phyloP scores from a whole-genome alignment of 2,329 filamentous ascomycete species.

The Paraphoma sp. region DNA sequence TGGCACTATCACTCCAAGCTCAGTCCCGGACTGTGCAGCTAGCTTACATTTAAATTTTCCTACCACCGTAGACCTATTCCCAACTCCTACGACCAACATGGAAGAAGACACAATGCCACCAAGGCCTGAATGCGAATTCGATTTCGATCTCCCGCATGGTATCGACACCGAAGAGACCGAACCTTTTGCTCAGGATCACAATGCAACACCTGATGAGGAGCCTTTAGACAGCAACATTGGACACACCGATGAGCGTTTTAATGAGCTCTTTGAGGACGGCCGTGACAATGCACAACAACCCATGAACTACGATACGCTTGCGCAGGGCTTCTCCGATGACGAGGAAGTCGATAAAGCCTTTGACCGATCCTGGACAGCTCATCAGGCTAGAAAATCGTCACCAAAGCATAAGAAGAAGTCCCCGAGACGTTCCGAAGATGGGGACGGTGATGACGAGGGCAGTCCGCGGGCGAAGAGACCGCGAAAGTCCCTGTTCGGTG shows the following conservation, averaged over 20 bases:
- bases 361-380: conserved; percentile 8
- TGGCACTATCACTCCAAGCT: no score
- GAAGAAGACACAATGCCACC: background rate
- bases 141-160: conserved; percentile 18
- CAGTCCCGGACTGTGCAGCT: no score
- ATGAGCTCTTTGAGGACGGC: background rate
- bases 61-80: no score
- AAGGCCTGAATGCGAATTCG: conserved; percentile 7
- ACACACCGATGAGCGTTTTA: no score
- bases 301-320: conserved; percentile 5
- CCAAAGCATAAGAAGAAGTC: conserved; percentile 10
- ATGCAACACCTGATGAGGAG: no score
- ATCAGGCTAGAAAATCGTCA: conserved; percentile 1
- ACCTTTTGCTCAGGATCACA: no score
- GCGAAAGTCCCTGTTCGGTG: conserved; percentile 24
- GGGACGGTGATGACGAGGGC: conserved; percentile 2
- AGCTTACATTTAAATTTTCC: no score
- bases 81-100: background rate
- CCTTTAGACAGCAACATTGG: no score
- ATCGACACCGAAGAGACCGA: conserved; percentile 1
- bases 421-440: conserved; percentile 9
- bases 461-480: conserved; percentile 15
- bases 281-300: background rate
- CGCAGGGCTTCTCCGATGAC: conserved; percentile 20
- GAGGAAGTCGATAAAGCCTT: conserved; percentile 14